phyloP scores from a whole-genome alignment of 257 asterid genomes.

The Lycium barbarum region DNA sequence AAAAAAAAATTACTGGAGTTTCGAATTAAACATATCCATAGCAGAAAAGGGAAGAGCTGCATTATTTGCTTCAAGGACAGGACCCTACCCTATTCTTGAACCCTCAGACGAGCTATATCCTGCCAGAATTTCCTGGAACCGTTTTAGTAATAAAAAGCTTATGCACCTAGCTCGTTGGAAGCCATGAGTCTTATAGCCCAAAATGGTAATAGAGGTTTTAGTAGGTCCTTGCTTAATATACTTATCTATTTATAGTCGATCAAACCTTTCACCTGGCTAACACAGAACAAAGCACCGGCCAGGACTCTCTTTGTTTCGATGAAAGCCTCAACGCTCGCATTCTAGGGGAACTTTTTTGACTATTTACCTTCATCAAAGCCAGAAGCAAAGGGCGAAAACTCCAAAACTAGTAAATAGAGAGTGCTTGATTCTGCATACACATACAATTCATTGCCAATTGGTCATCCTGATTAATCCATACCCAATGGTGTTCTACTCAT shows the following conservation, averaged over 20 bases:
- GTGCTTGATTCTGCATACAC: not conserved
- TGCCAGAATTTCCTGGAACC: not conserved
- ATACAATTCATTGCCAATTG: not conserved
- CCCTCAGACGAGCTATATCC: not conserved
- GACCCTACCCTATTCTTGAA: not conserved
- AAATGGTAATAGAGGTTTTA: not conserved
- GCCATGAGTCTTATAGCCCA: not conserved
- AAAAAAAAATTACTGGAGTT: not conserved
- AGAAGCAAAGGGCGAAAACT: not conserved
- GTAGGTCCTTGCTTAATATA: not conserved
- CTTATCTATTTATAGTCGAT: not conserved
- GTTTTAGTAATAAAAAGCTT: not conserved
- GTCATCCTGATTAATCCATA: not conserved
- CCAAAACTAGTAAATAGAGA: not conserved
- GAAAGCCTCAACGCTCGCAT: not conserved
- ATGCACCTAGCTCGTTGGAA: not conserved
- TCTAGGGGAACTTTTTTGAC: not conserved
- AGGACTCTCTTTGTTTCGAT: not conserved
- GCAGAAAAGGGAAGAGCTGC: not conserved
- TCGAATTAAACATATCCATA: not conserved
- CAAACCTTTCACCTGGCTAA: not conserved
- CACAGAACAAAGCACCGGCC: not conserved
- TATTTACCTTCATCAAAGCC: not conserved
- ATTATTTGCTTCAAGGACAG: not conserved
- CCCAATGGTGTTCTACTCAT: not conserved